Conservation (phyloP, 2,329 filamentous ascomycete species). For the Colletotrichum horii region DNA sequence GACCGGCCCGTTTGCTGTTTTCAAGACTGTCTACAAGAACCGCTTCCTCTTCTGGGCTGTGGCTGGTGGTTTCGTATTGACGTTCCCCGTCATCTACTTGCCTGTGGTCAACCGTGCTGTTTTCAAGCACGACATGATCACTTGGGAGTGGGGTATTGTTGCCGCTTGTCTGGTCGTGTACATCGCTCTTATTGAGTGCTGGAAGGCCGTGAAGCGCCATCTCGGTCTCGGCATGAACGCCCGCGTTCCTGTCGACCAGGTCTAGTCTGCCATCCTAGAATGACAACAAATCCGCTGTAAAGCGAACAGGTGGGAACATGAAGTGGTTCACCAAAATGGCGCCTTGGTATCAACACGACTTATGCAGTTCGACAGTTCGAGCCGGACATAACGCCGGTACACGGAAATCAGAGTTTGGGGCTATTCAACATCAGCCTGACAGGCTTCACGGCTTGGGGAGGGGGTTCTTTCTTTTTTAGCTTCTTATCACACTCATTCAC, state of each 20-base stretch:
- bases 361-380: neutral
- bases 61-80: conserved; percentile 62
- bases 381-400: neutral
- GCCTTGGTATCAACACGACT: neutral
- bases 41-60: conserved; percentile 71
- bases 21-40: conserved; percentile 71
- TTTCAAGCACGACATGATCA: conserved; percentile 72
- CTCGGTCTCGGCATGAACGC: conserved; percentile 36
- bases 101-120: conserved; percentile 69
- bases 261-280: neutral
- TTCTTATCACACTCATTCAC: conserved; percentile 7
- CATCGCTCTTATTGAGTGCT: conserved; percentile 67
- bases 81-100: conserved; percentile 71
- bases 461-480: neutral
- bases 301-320: neutral
- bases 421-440: conserved; percentile 21
- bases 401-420: conserved; percentile 8
- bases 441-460: conserved; percentile 1
- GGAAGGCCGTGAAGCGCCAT: conserved; percentile 71
- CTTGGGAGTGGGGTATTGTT: conserved; percentile 77
- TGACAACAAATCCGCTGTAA: neutral
- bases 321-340: neutral
- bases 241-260: neutral
- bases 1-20: conserved; percentile 53
- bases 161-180: conserved; percentile 64